phyloP scores from a whole-genome alignment of 495 filamentous ascomycete species.

The Tricharina praecox region DNA sequence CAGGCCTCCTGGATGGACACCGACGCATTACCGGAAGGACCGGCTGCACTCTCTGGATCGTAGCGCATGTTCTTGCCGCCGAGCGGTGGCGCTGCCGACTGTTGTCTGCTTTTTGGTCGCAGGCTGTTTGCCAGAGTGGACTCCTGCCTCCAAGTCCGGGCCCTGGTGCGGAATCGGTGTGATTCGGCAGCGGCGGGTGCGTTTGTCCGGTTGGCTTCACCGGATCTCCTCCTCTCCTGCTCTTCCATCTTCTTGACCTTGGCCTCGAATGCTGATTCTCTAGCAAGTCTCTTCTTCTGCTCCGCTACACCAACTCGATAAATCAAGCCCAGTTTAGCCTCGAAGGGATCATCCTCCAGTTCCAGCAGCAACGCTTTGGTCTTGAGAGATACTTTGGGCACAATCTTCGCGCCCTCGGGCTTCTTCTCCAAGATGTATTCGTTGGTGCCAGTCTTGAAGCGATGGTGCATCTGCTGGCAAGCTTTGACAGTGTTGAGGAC shows the following conservation, averaged over 20 bases:
- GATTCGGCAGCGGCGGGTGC: slow-evolving; percentile 35
- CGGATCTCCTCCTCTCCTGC: slow-evolving; percentile 37
- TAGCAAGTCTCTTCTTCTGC: slow-evolving; percentile 69
- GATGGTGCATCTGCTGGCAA: slow-evolving; percentile 71
- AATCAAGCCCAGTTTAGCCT: slow-evolving; percentile 88
- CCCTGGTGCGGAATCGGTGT: slow-evolving; percentile 27
- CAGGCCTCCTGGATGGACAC: slow-evolving; percentile 58
- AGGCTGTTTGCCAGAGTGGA: slow-evolving; percentile 17
- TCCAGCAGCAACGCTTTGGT: slow-evolving; percentile 72
- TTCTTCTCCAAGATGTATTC: slow-evolving; percentile 71
- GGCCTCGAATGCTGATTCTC: slow-evolving; percentile 74
- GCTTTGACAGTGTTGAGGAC: slow-evolving; percentile 75
- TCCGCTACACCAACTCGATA: slow-evolving; percentile 78
- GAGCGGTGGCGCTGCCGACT: slow-evolving; percentile 28
- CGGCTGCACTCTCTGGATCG: slow-evolving; percentile 55
- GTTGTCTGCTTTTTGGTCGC: slow-evolving; percentile 22
- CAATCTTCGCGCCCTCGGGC: slow-evolving; percentile 65
- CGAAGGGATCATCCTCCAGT: slow-evolving; percentile 88
- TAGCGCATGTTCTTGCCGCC: slow-evolving; percentile 57
- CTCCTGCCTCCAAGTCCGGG: slow-evolving; percentile 22
- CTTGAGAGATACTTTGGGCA: slow-evolving; percentile 69
- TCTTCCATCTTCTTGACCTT: slow-evolving; percentile 72
- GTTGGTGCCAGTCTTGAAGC: slow-evolving; percentile 69
- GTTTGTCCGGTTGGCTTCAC: slow-evolving; percentile 28
- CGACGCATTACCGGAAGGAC: slow-evolving; percentile 49